Evolutionary conservation across 23 red algal genomes (phyloP).

Genomic region (Gracilaria caudata): DNA sequence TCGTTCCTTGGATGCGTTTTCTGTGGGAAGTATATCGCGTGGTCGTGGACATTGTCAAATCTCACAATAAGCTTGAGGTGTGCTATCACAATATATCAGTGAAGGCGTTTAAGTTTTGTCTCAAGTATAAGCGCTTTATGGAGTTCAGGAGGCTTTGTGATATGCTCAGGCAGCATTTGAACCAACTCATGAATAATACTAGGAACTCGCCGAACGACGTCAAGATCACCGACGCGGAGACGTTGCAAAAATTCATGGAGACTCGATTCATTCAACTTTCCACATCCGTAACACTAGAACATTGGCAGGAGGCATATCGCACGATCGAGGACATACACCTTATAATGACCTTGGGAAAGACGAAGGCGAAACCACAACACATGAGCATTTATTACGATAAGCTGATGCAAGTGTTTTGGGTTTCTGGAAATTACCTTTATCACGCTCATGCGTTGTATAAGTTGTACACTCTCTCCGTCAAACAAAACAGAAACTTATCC

Average conservation of each 20-base stretch:
- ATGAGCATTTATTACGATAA: conserved; percentile 94
- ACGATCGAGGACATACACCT: conserved; percentile 97
- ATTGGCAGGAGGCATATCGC: conserved; percentile 98
- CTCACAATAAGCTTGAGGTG: conserved; percentile 84
- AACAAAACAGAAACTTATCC: conserved; percentile 78
- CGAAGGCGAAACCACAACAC: conserved; percentile 67
- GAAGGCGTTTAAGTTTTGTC: conserved; percentile 89
- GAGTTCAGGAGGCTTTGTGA: conserved; percentile 98
- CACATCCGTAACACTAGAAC: conserved; percentile 73
- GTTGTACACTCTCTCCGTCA: conserved; percentile 82
- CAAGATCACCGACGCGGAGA: conserved; percentile 86
- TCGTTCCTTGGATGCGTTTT: conserved; percentile 97
- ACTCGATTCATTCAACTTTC: conserved; percentile 91
- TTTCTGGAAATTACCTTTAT: conserved; percentile 87
- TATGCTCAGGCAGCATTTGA: conserved; percentile 97
- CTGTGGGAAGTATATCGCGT: conserved; percentile 97
- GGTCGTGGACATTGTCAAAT: conserved; percentile 95
- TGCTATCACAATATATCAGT: conserved; percentile 92
- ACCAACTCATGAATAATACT: conserved; percentile 77
- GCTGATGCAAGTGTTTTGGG: conserved; percentile 93
- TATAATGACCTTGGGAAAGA: conserved; percentile 80
- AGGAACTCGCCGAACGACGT: conserved; percentile 85
- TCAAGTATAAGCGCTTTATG: conserved; percentile 81
- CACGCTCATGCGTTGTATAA: conserved; percentile 92
- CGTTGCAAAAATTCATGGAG: conserved; percentile 88